Percentiles rank a stretch among this genome's conserved stretches.
Conservation (phyloP, 495 filamentous ascomycete genomes). For the Annulohypoxylon bovei region DNA sequence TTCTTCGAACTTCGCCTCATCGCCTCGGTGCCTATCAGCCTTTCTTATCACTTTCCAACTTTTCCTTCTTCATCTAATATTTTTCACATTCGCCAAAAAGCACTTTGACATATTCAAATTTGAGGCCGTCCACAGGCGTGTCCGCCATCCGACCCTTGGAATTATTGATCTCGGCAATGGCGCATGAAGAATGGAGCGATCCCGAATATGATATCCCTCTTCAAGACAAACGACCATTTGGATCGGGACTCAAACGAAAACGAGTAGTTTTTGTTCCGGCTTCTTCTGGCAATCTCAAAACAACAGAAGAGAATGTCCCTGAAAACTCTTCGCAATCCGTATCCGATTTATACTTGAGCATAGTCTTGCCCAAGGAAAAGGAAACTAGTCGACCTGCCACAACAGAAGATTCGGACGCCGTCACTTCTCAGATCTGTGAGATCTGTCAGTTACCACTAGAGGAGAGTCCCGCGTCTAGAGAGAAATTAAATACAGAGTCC, state of each 20-base stretch:
- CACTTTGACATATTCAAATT: not conserved
- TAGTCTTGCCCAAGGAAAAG: slow-evolving; percentile 67
- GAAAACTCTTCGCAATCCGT: slow-evolving; percentile 57
- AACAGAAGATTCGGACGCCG: slow-evolving; percentile 23
- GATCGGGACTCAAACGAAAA: slow-evolving; percentile 78
- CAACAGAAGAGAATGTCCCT: slow-evolving; percentile 48
- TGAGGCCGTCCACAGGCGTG: not conserved
- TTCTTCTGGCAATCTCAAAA: slow-evolving; percentile 58
- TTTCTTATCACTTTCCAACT: slow-evolving; percentile 11
- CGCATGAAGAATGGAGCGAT: slow-evolving; percentile 37
- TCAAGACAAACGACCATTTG: slow-evolving; percentile 79
- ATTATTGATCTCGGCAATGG: slow-evolving; percentile 12
- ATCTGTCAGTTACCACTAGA: slow-evolving; percentile 51
- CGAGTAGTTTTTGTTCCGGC: slow-evolving; percentile 84
- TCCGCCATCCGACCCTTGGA: not conserved
- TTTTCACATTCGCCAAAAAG: not conserved
- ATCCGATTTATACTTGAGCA: slow-evolving; percentile 74
- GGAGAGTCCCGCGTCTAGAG: slow-evolving; percentile 24
- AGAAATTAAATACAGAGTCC: not conserved
- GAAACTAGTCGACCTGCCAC: slow-evolving; percentile 36
- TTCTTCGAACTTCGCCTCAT: slow-evolving; percentile 29
- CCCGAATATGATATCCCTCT: slow-evolving; percentile 71
- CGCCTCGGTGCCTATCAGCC: slow-evolving; percentile 7
- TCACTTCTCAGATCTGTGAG: slow-evolving; percentile 39
- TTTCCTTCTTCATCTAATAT: slow-evolving; percentile 2